Evolutionary conservation across 2,329 filamentous ascomycete genomes (phyloP).

Genomic region (Plectosphaerella cucumerina): DNA sequence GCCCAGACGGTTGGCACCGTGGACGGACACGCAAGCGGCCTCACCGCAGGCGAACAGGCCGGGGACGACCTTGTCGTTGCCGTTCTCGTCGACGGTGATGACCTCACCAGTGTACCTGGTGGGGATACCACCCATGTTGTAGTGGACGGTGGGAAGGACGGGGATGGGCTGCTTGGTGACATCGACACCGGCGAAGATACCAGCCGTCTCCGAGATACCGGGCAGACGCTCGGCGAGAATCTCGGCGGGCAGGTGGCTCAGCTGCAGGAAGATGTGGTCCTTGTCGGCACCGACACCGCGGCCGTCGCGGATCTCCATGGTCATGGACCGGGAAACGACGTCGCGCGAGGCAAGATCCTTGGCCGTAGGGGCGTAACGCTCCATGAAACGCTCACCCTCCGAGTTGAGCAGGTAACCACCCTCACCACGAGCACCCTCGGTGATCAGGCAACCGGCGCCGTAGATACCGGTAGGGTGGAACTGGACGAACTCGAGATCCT

Average conservation of each 20-base stretch:
- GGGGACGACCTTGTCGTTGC: conserved; percentile 89
- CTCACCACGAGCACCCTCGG: conserved; percentile 95
- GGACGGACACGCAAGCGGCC: conserved; percentile 94
- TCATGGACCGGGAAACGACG: conserved; percentile 97
- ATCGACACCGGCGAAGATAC: conserved; percentile 95
- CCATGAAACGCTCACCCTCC: conserved; percentile 99
- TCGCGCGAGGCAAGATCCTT: conserved; percentile 97
- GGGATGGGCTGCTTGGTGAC: conserved; percentile 96
- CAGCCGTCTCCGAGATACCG: conserved; percentile 97
- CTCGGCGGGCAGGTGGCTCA: conserved; percentile 90
- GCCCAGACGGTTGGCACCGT: conserved; percentile 95
- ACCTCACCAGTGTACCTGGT: conserved; percentile 98
- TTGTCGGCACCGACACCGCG: conserved; percentile 95
- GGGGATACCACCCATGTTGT: conserved; percentile 99
- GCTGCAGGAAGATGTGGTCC: conserved; percentile 97
- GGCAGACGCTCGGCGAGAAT: conserved; percentile 93
- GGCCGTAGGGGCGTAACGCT: conserved; percentile 93
- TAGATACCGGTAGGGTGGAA: conserved; percentile 99
- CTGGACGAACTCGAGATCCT: conserved; percentile 99
- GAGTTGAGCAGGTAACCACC: conserved; percentile 97
- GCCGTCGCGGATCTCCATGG: conserved; percentile 94
- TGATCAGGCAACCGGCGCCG: conserved; percentile 95
- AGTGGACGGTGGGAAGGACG: conserved; percentile 94
- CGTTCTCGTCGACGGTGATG: conserved; percentile 77
- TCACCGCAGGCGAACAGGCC: conserved; percentile 96